Conservation (phyloP, 495 filamentous ascomycete species). For the Hyaloscypha hepaticicola region DNA sequence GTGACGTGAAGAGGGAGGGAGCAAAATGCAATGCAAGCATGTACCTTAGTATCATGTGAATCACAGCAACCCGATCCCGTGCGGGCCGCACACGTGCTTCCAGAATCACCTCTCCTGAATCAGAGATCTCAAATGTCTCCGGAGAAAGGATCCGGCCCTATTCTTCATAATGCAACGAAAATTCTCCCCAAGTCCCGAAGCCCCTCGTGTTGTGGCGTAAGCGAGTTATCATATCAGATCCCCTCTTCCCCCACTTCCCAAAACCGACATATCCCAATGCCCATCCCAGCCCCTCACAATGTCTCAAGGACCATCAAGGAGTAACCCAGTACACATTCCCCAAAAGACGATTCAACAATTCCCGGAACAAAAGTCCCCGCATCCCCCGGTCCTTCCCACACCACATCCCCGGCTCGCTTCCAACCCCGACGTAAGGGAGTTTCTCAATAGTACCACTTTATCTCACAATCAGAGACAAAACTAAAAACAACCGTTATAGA, state of each 20-base stretch:
- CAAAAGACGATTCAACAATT: too few species aligned
- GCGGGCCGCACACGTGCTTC: background rate
- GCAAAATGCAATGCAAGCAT: background rate
- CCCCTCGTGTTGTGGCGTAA: background rate
- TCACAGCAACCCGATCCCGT: background rate
- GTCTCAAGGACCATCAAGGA: background rate
- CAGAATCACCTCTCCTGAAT: background rate
- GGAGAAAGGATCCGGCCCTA: too few species aligned
- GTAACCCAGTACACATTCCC: too few species aligned
- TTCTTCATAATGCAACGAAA: too few species aligned
- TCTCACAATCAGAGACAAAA: too few species aligned
- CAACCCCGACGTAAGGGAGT: too few species aligned
- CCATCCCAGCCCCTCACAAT: background rate
- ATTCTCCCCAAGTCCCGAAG: too few species aligned
- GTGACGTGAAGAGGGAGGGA: background rate
- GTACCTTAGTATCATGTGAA: background rate
- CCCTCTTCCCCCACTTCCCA: background rate
- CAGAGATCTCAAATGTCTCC: too few species aligned
- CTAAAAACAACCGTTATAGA: too few species aligned
- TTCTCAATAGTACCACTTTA: background rate
- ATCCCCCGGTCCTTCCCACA: background rate
- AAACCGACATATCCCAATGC: background rate
- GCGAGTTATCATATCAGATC: background rate
- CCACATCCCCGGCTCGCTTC: background rate
- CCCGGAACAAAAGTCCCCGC: background rate